Evolutionary conservation across 2,329 filamentous ascomycete genomes (phyloP).

Genomic region (Fusarium neocosmosporiellum): DNA sequence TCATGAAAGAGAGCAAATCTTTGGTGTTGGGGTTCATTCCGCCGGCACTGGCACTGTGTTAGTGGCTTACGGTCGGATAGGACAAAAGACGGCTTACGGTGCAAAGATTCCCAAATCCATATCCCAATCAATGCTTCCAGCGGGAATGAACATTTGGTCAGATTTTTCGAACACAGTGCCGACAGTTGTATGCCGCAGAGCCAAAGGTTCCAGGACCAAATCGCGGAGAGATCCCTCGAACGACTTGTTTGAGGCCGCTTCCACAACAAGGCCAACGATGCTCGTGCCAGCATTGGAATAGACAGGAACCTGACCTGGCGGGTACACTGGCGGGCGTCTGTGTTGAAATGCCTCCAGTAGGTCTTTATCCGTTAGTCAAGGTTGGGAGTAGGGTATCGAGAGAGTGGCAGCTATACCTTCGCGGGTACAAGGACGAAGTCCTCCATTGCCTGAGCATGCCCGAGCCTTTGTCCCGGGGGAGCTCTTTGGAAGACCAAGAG

Average conservation of each 20-base stretch:
- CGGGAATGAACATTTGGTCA: background rate
- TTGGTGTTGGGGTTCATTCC: background rate
- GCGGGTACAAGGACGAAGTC: background rate
- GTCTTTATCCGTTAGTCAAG: background rate
- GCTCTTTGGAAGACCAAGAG: background rate
- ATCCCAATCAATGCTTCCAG: background rate
- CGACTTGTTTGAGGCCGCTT: background rate
- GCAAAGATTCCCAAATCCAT: constrained; percentile 3
- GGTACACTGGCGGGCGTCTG: background rate
- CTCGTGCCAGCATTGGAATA: constrained; percentile 8
- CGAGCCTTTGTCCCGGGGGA: accelerated
- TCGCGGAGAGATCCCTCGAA: background rate
- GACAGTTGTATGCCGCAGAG: background rate
- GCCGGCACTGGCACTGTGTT: background rate
- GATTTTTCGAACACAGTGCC: background rate
- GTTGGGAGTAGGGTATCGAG: background rate
- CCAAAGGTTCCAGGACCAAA: background rate
- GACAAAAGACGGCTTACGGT: background rate
- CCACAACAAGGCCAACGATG: background rate
- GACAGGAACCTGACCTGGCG: background rate
- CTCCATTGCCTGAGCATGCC: background rate
- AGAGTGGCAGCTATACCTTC: background rate
- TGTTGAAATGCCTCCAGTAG: background rate
- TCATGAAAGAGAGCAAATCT: constrained; percentile 4
- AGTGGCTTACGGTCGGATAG: background rate